Conservation (phyloP, 345 rosid genomes). For the Ceriops decandra region DNA sequence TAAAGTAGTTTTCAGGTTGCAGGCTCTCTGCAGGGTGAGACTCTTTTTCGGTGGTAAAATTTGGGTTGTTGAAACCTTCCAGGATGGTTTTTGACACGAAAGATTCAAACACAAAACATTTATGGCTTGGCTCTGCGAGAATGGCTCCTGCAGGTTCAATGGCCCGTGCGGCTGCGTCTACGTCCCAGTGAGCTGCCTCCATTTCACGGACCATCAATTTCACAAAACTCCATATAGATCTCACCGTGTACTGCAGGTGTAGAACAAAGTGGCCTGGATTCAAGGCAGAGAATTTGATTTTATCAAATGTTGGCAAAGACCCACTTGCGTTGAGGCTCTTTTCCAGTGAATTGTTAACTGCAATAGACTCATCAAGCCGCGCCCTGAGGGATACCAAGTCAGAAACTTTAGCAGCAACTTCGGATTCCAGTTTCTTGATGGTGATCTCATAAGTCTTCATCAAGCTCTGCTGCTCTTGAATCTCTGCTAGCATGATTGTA, state of each 20-base stretch:
- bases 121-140: constrained; percentile 44
- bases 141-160: constrained; percentile 42
- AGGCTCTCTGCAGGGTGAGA: constrained; percentile 13
- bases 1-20: constrained; percentile 32
- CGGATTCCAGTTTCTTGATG: constrained; percentile 61
- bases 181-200: constrained; percentile 79
- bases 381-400: constrained; percentile 35
- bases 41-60: constrained; percentile 26
- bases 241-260: constrained; percentile 44
- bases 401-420: constrained; percentile 39
- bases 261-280: constrained; percentile 54
- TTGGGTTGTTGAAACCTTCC: constrained; percentile 53
- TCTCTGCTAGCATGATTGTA: constrained; percentile 82
- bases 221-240: constrained; percentile 65
- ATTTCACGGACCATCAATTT: constrained; percentile 66
- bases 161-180: constrained; percentile 61
- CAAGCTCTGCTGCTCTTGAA: constrained; percentile 92
- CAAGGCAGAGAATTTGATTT: constrained; percentile 34
- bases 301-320: constrained; percentile 48
- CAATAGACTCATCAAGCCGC: constrained; percentile 31
- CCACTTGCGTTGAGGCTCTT: constrained; percentile 68
- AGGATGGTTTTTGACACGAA: constrained; percentile 62
- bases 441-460: constrained; percentile 83
- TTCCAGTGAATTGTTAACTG: constrained; percentile 49
- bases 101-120: constrained; percentile 63